These are phyloP conservation scores for Tetrapyrgos nigripes DNA, from an alignment of 1,284 basidiomycete genomes.

Conservation along the genomic window DNA sequence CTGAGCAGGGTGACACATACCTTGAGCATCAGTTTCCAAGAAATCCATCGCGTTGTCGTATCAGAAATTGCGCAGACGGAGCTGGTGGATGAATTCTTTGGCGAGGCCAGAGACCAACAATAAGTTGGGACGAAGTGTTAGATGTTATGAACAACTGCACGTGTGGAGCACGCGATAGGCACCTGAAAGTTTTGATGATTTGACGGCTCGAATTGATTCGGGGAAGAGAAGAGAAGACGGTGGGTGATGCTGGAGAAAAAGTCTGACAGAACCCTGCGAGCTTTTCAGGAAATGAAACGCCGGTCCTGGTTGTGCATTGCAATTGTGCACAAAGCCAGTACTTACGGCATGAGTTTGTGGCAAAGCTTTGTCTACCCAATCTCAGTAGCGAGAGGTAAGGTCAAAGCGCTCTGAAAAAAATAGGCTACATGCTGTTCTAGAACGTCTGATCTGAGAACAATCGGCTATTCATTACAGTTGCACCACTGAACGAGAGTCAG, in stretches of 20 bases:
- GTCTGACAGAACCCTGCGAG: not conserved
- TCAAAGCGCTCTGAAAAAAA: too few species aligned
- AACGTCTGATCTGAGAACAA: too few species aligned
- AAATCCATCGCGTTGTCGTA: not conserved
- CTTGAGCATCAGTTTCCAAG: not conserved
- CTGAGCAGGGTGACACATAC: conserved; percentile 9
- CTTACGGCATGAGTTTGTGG: too few species aligned
- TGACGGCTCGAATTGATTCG: not conserved
- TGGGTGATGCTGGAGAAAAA: not conserved
- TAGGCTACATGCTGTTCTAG: too few species aligned
- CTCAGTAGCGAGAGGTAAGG: too few species aligned
- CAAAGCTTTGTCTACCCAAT: too few species aligned
- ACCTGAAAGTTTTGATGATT: not conserved
- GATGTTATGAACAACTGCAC: not conserved
- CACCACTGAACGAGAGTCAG: too few species aligned
- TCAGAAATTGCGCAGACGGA: not conserved
- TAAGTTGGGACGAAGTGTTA: not conserved
- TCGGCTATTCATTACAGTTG: too few species aligned
- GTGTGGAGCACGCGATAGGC: conserved; percentile 7
- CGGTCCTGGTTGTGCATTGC: too few species aligned
- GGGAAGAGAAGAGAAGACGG: conserved; percentile 2
- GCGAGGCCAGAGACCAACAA: not conserved
- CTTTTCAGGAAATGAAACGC: not conserved
- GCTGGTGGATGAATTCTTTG: not conserved
- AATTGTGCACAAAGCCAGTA: too few species aligned